Evolutionary conservation across 2,329 filamentous ascomycete genomes (phyloP).

Genomic region (Apiospora aurea): DNA sequence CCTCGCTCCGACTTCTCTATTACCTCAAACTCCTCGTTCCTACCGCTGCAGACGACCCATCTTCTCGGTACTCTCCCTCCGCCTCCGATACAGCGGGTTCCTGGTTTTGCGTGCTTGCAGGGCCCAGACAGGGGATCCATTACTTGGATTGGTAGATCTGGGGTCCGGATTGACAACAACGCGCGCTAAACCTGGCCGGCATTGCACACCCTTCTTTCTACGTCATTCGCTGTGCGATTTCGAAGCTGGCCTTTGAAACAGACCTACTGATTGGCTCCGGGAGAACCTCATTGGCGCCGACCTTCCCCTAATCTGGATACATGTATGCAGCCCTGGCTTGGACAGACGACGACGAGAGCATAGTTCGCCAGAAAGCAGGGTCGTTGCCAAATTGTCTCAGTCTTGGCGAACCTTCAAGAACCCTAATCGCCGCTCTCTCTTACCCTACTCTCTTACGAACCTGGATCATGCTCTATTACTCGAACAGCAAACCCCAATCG

Average conservation of each 20-base stretch:
- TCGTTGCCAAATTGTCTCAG: not conserved
- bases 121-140: constrained; percentile 2
- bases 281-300: not conserved
- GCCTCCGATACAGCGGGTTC: not conserved
- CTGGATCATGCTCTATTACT: constrained; percentile 9
- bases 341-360: not conserved
- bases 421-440: constrained; percentile 3
- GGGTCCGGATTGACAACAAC: constrained; percentile 13
- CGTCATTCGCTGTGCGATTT: constrained; percentile 15
- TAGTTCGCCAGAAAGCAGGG: constrained; percentile 8
- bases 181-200: constrained; percentile 13
- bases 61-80: not conserved
- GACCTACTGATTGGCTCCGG: constrained; percentile 4
- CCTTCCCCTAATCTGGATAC: not conserved
- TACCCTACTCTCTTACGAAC: not conserved
- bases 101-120: not conserved
- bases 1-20: not conserved
- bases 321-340: constrained; percentile 11
- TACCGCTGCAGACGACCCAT: not conserved
- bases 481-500: not conserved
- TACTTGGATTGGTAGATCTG: constrained; percentile 15
- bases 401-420: constrained; percentile 20
- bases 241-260: constrained; percentile 15
- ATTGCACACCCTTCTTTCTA: constrained; percentile 4
- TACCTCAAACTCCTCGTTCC: not conserved